These are phyloP conservation scores for Coemansia sp. DNA, from an alignment of 192 early-diverging fungal genomes.

Conservation along the genomic window DNA sequence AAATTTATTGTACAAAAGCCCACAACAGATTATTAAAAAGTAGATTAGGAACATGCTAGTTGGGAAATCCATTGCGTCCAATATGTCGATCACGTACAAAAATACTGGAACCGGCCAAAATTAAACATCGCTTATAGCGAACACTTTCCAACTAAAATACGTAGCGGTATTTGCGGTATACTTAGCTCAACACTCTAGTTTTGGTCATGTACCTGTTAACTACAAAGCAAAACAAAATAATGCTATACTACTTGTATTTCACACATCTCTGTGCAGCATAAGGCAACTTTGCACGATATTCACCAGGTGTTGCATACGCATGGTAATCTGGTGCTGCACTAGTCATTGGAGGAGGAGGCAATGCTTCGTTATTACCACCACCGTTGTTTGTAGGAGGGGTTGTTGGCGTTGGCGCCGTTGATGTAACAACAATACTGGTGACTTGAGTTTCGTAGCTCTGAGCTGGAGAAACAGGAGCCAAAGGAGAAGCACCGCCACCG, in stretches of 20 bases:
- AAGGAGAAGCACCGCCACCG: slow-evolving; percentile 23
- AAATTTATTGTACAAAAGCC: no score
- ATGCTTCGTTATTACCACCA: background rate
- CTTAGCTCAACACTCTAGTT: no score
- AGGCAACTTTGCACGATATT: background rate
- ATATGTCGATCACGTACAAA: no score
- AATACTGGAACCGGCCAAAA: no score
- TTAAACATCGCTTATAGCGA: no score
- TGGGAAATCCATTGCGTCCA: no score
- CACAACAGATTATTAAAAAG: no score
- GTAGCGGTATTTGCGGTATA: no score
- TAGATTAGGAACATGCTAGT: no score
- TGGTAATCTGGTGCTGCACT: background rate
- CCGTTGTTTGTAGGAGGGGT: background rate
- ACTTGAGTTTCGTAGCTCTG: background rate
- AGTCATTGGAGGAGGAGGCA: background rate
- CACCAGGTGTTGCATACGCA: background rate
- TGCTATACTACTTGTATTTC: background rate
- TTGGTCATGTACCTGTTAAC: no score
- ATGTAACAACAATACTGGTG: background rate
- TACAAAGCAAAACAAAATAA: no score
- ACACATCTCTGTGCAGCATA: background rate
- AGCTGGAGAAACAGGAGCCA: background rate
- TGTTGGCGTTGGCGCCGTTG: background rate
- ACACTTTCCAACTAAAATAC: background rate